Percentiles rank a stretch among this genome's conserved stretches.
phyloP scores from a whole-genome alignment of 805 yeast species.

The Brettanomyces sp. region DNA sequence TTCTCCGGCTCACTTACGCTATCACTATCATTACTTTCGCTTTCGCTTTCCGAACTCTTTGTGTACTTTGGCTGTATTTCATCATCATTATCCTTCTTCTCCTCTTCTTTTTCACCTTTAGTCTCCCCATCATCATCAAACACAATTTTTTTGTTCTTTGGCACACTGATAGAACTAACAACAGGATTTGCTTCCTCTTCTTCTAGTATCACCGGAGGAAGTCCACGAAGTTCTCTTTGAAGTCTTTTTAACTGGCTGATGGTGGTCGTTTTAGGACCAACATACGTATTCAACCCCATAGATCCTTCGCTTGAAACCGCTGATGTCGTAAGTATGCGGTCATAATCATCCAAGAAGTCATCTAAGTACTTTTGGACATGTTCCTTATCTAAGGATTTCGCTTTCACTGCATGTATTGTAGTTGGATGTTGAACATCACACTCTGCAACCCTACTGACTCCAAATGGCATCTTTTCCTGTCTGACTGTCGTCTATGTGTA shows the following conservation, averaged over 20 bases:
- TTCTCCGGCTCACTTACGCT: neutral
- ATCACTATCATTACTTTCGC: neutral
- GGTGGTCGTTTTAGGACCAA: constrained; percentile 20
- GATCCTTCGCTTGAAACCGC: neutral
- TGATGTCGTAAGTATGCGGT: constrained; percentile 7
- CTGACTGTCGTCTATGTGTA: too few species aligned
- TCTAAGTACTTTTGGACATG: constrained; percentile 18
- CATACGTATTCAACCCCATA: constrained; percentile 4
- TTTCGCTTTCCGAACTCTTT: neutral
- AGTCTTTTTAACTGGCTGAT: constrained; percentile 27
- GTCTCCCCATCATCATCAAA: constrained; percentile 10
- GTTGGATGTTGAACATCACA: constrained; percentile 42
- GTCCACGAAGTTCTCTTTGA: constrained; percentile 28
- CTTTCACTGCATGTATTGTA: constrained; percentile 23
- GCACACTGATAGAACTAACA: neutral
- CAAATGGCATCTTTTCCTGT: neutral
- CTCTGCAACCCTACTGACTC: constrained; percentile 26
- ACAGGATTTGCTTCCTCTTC: constrained; percentile 3
- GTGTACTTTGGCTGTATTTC: neutral
- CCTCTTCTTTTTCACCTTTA: neutral
- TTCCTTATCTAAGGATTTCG: constrained; percentile 10
- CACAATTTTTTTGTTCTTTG: constrained; percentile 12
- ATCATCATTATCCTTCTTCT: constrained; percentile 1
- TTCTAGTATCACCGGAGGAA: constrained; percentile 26
- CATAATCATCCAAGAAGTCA: constrained; percentile 18